Conservation (phyloP, 2,329 filamentous ascomycete species). For the Davidsoniella virescens region DNA sequence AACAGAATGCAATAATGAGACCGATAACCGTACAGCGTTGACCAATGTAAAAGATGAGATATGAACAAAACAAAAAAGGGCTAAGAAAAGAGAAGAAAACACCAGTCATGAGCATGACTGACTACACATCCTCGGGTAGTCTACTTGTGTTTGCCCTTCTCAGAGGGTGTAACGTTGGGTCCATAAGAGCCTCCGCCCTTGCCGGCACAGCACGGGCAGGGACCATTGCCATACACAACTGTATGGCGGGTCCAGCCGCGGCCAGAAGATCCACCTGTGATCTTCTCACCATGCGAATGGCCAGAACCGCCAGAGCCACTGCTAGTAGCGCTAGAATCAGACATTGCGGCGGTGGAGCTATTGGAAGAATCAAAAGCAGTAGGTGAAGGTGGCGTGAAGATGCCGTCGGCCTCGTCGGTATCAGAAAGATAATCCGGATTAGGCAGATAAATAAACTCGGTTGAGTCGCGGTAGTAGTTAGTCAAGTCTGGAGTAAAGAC, state of each 20-base stretch:
- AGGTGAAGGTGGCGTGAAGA: neutral
- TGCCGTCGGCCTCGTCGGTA: conserved; percentile 16
- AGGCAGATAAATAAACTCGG: conserved; percentile 30
- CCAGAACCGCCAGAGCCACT: conserved; percentile 19
- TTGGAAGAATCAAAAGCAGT: conserved; percentile 14
- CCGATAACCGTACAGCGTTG: neutral
- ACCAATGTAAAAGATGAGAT: neutral
- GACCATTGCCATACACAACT: conserved; percentile 40
- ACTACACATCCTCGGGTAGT: neutral
- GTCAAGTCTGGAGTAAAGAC: conserved; percentile 24
- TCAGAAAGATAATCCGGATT: conserved; percentile 32
- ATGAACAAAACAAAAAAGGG: neutral
- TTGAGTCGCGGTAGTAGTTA: conserved; percentile 19
- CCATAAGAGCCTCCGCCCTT: conserved; percentile 36
- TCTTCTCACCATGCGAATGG: conserved; percentile 30
- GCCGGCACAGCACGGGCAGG: conserved; percentile 38
- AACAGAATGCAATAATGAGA: neutral
- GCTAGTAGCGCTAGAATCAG: conserved; percentile 1
- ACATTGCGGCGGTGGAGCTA: conserved; percentile 14
- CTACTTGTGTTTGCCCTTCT: conserved; percentile 25
- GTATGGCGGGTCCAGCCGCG: conserved; percentile 41
- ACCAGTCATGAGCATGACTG: neutral
- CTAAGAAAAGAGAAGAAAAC: neutral
- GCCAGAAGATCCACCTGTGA: conserved; percentile 31
- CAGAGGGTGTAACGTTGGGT: conserved; percentile 34